phyloP scores from a whole-genome alignment of 2,329 filamentous ascomycete genomes.

The Fonsecaea nubica region DNA sequence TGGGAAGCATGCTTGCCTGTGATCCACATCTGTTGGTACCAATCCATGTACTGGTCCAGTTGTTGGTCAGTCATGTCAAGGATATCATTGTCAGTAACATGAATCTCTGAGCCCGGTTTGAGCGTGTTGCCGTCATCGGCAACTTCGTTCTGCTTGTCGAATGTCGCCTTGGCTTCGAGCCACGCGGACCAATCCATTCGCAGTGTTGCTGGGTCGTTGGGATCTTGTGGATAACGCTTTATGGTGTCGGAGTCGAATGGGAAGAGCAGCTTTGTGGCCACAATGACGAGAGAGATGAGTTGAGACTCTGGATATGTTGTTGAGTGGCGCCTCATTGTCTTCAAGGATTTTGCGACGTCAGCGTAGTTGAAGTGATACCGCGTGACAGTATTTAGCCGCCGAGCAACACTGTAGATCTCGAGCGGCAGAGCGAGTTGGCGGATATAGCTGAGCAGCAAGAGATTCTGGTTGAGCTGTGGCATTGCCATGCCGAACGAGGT shows the following conservation, averaged over 20 bases:
- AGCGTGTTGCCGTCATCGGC: conserved; percentile 2
- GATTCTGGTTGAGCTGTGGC: conserved; percentile 73
- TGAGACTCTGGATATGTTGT: conserved; percentile 76
- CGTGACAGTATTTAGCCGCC: conserved; percentile 61
- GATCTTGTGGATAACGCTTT: conserved; percentile 57
- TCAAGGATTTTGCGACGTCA: conserved; percentile 5
- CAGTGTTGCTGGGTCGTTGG: conserved; percentile 64
- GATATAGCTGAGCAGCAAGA: conserved; percentile 73
- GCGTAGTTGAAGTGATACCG: conserved; percentile 65
- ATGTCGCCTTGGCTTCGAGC: conserved; percentile 58
- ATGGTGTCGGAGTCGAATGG: conserved; percentile 71
- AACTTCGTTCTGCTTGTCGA: conserved; percentile 12
- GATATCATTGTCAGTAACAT: conserved; percentile 67
- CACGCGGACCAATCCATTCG: conserved; percentile 76
- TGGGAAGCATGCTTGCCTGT: conserved; percentile 49
- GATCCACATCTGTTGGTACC: conserved; percentile 73
- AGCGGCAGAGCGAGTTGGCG: conserved; percentile 76
- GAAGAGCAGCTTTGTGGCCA: conserved; percentile 79
- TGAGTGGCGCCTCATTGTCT: conserved; percentile 44
- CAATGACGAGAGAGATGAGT: conserved; percentile 72
- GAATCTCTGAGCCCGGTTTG: conserved; percentile 56
- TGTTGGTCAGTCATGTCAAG: conserved; percentile 66
- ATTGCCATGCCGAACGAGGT: conserved; percentile 72
- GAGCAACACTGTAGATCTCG: conserved; percentile 67
- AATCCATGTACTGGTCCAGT: conserved; percentile 78